These are phyloP conservation scores for Trichoderma breve DNA, from an alignment of 2,329 filamentous ascomycete species.

Conservation along the genomic window DNA sequence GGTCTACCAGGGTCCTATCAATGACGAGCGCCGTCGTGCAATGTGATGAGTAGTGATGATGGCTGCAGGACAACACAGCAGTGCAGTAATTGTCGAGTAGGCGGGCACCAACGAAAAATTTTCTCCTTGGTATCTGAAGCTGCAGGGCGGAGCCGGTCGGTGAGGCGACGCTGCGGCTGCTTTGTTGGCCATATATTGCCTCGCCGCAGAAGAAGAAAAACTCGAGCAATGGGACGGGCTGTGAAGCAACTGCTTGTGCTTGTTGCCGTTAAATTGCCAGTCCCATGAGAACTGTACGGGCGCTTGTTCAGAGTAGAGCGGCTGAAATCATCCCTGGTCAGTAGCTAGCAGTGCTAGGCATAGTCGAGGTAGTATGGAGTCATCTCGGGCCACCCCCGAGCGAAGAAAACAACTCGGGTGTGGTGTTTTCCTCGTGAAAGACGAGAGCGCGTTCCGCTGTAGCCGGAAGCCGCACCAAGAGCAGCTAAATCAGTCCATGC, in stretches of 20 bases:
- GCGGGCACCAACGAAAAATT: slow-evolving; percentile 19
- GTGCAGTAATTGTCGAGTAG: slow-evolving; percentile 31
- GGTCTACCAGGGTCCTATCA: slow-evolving; percentile 45
- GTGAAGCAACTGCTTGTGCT: neutral
- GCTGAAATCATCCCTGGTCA: neutral
- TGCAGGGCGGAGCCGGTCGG: slow-evolving; percentile 2
- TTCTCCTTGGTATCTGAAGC: slow-evolving; percentile 1
- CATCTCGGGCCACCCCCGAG: neutral
- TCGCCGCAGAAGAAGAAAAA: neutral
- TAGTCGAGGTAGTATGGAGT: neutral
- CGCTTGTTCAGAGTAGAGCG: neutral
- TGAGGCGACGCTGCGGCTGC: neutral
- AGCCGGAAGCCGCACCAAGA: slow-evolving; percentile 9
- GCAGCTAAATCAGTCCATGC: slow-evolving; percentile 15
- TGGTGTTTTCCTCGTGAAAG: neutral
- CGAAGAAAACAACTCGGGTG: slow-evolving; percentile 15
- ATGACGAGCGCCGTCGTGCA: slow-evolving; percentile 28
- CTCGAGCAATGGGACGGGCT: neutral
- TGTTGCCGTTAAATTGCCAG: neutral
- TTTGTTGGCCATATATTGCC: slow-evolving; percentile 7
- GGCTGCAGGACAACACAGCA: slow-evolving; percentile 48
- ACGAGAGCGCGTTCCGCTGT: neutral
- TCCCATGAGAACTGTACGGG: neutral
- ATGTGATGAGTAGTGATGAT: slow-evolving; percentile 41
- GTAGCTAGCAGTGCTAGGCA: neutral